Percentiles rank a stretch among this genome's conserved stretches.
phyloP scores from a whole-genome alignment of 371 early-diverging fungal species.

The Mortierella sp. region DNA sequence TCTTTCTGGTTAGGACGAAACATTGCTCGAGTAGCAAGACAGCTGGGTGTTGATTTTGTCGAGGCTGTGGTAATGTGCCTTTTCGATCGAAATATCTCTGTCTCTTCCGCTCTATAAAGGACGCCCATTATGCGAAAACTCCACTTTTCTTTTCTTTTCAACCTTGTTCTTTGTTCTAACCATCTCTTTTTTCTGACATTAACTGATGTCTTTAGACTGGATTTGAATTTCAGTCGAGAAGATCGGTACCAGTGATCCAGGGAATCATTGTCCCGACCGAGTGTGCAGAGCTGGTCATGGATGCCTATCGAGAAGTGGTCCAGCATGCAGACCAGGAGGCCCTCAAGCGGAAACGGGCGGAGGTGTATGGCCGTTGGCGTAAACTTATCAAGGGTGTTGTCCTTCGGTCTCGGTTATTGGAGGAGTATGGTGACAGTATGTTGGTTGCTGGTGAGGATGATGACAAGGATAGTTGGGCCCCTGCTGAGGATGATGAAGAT shows the following conservation, averaged over 20 bases:
- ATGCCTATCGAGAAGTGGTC: constrained; percentile 62
- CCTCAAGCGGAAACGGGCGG: constrained; percentile 64
- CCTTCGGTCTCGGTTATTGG: constrained; percentile 66
- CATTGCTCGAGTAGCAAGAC: constrained; percentile 76
- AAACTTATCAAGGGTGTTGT: constrained; percentile 70
- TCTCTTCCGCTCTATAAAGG: background rate
- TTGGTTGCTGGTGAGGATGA: constrained; percentile 8
- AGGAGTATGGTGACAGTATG: constrained; percentile 63
- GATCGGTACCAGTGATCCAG: constrained; percentile 74
- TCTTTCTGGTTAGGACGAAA: constrained; percentile 44
- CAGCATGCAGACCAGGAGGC: constrained; percentile 61
- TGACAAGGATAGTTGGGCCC: constrained; percentile 36
- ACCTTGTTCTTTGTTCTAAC: background rate
- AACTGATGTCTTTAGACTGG: constrained; percentile 62
- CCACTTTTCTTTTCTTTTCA: background rate
- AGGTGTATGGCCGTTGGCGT: constrained; percentile 71
- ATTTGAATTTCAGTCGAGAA: constrained; percentile 81
- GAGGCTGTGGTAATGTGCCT: constrained; percentile 79
- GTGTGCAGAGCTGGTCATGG: constrained; percentile 69
- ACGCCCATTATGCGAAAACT: background rate
- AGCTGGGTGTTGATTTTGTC: constrained; percentile 84
- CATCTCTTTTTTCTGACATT: background rate
- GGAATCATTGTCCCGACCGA: constrained; percentile 85
- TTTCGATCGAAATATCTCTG: background rate
- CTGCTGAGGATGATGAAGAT: constrained; percentile 21